Base-by-base conservation (phyloP, 352 stramenopile species). In the Globisporangium uncinulatum region DNA sequence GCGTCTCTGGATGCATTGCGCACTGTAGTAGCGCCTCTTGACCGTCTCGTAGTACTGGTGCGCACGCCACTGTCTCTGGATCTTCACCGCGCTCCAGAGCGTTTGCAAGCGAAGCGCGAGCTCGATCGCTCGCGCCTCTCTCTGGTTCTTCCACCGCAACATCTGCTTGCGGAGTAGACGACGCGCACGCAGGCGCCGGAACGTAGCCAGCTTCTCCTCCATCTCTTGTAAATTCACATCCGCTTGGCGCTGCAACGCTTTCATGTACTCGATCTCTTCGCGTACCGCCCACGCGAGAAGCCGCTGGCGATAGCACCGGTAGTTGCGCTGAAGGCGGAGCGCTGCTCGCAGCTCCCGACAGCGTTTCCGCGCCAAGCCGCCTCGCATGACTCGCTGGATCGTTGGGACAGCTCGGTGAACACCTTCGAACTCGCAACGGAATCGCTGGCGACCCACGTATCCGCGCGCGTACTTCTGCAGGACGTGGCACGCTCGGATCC, bases 181-280 rank as follows among this genome's bases (percentile, higher is more conserved):
- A 0, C 73, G 70, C 11, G 77, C 82, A 14, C 74, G 75, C 4
- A 83, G 54, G 4, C 82, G 65, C 13, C 69, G 56, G 61, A 92
- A 87, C 3, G 66, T 53, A 10, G 59, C 47, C 39, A 92, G 57
- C 37, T 79, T 65, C 11, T 73, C 55, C 37, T 86, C 62, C 64
- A 86, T 69, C 17, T 79, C 68, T 0, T 69, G 31, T 4, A 66
- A 71, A 39, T 87, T 85, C 15, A 20, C 49, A 14, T 86, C 69
- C 0, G 76, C 71, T 63, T 82, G 51, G 0, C 52, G 67, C 44
- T 86, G 81, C 15, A 87, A 51, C 20, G 14, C 53, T 15, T 57
- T 58, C 70, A 86, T 79, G 49, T 82, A 86, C 46, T 51, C 61
- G 29, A 87, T 71, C 56, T 87, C 77, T 61, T 90, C 80, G 20